Base-by-base conservation (phyloP, 1,139 yeast genomes). In the Candida neerlandica region DNA sequence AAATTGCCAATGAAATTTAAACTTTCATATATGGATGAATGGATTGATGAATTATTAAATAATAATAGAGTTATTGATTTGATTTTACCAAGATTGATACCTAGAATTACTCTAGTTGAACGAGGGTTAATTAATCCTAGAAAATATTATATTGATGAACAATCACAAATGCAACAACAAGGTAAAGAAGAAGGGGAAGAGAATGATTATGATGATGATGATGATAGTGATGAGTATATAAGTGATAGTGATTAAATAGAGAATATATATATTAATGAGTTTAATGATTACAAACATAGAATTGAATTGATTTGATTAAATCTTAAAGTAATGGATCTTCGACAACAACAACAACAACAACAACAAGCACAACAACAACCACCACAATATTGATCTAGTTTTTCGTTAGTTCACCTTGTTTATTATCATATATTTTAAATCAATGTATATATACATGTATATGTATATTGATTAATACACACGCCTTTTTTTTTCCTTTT, bases 11-110 rank as follows among this genome's bases (percentile, higher is more conserved):
- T n/a, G n/a, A n/a, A n/a, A n/a, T 78, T 58, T 58, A 59, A 50
- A 45, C 67, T 74, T 34, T 71, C 71, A 4, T 68, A 75, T 58
- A 73, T 87, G 69, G 95, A 88, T 60, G 85, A 80, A 58, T 80
- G 81, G 66, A 71, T 79, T 0, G 92, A 88, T 56, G 65, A 63
- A 9, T 62, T 87, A 46, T 62, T 86, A 34, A 66, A 58, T 0
- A 65, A 73, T 19, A 78, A 76, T 42, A 67, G 89, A 47, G 82
- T 81, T 14, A 73, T 82, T 38, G 91, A 82, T 53, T 64, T 86
- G 45, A 75, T 83, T 1, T 61, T 87, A 43, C 95, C 95, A 0
- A 65, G 88, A 46, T 55, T 88, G 51, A 63, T 64, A 7, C 66
- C 68, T 0, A 60, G 85, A 45, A 60, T 60, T 26, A 61, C 58